Base-by-base conservation (phyloP, 1,139 yeast species). In the Saccharomyces pastorianus region DNA sequence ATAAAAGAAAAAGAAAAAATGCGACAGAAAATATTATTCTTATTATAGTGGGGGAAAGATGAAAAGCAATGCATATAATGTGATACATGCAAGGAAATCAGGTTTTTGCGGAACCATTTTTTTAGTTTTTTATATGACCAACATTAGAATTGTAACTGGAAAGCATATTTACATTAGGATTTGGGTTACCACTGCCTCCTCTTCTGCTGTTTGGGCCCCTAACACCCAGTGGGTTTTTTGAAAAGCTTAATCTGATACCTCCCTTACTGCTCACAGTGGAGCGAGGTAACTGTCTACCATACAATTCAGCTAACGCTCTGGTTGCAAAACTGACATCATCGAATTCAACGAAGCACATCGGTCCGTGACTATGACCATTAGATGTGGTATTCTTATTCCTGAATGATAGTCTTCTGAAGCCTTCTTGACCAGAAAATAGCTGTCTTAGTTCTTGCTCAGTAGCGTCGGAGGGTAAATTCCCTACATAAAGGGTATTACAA, bases 261-360 rank as follows among this genome's bases (percentile, higher is more conserved):
- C 98, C 98, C 71, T 93, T 91, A 60, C 86, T 87, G 59, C 82
- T 82, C 55, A 81, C 77, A 32, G 69, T 63, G 3, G 86, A 79
- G 61, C 91, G 74, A 26, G 90, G 90, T 63, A 86, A 75, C 8
- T 88, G 84, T 61, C 93, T 79, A 14, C 99, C 99, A 68, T 93
- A 93, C 54, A 93, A 75, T 71, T 90, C 96, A 41, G 96, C 96
- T 59, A 93, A 77, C 0, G 98, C 97, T 62, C 90, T 78, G 0
- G 98, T 90, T 3, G 99, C 99, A 70, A 82, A 88, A 1, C 88
- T 85, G 51, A 93, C 96, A 69, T 91, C 97, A 63, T 93, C 98
- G 75, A 93, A 93, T 73, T 93, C 99, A 55, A 93, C 99, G 78
- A 93, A 93, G 72, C 99, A 93, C 98, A 93, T 93, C 53, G 99